Base-by-base conservation (phyloP, 305 asterid species). In the Plantago rigida region DNA sequence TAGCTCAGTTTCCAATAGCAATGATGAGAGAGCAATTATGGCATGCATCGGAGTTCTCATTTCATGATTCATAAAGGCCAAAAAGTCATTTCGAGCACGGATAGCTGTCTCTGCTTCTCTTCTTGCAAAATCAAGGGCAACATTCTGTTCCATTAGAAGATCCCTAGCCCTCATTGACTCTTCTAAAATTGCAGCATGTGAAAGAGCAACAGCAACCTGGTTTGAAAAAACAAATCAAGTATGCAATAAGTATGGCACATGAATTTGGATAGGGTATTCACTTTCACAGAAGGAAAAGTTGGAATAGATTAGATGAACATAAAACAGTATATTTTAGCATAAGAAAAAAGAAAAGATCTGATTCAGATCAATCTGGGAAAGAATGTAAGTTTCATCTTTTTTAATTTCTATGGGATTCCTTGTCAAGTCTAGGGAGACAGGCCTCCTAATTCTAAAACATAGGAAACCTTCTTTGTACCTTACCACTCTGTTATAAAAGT, bases 41-140 rank as follows among this genome's bases (percentile, higher is more conserved):
- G 97, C 96, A 75, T 93, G 99, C 94, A 93, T 89, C 8, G 99
- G 97, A 54, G 97, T 93, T 71, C 99, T 80, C 99, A 93, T 93
- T 68, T 93, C 99, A 70, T 85, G 96, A 76, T 91, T 87, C 97
- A 87, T 87, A 56, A 89, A 95, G 11, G 94, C 88, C 72, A 89
- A 69, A 80, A 89, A 89, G 80, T 87, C 95, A 36, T 89, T 87
- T 26, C 97, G 94, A 52, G 95, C 97, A 71, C 94, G 89, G 51
- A 89, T 84, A 68, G 94, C 97, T 0, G 81, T 83, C 76, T 89
- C 94, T 15, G 97, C 95, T 77, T 90, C 97, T 71, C 89, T 77
- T 78, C 95, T 83, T 45, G 97, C 97, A 51, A 73, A 77, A 75
- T 89, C 97, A 61, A 89, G 93, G 66, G 94, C 97, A 53, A 81